Conservation (phyloP, 129 eudicot species). For the Flaveria robusta region DNA sequence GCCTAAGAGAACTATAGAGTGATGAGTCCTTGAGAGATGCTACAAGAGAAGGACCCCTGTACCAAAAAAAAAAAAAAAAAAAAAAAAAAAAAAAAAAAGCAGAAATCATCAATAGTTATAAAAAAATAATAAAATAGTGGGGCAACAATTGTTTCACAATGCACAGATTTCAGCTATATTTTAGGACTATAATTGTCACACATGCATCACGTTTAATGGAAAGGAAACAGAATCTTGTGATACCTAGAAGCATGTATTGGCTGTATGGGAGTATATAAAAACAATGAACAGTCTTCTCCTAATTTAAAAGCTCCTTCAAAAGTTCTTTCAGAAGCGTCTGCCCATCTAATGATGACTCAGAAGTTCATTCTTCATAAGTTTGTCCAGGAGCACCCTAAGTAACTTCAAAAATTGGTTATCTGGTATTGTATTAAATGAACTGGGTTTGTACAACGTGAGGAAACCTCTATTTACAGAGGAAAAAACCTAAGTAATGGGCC, state of each 20-base stretch:
- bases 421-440: no score
- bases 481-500: no score
- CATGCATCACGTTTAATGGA: background rate
- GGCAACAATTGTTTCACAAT: conserved; percentile 18
- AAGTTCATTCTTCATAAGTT: no score
- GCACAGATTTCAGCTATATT: conserved; percentile 1
- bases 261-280: no score
- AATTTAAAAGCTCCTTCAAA: no score
- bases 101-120: conserved; percentile 22
- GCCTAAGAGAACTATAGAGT: conserved; percentile 79
- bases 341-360: no score
- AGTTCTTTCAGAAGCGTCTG: no score
- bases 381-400: no score
- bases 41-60: conserved; percentile 96
- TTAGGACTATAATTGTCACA: background rate
- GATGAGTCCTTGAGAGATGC: conserved; percentile 78
- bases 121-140: background rate
- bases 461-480: no score
- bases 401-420: no score
- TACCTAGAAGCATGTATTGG: background rate
- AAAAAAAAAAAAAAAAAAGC: conserved; percentile 36
- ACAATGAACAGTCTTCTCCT: no score
- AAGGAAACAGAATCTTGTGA: background rate
- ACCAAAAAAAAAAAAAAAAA: conserved; percentile 30
- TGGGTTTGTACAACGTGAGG: no score